Base-by-base conservation (phyloP, 345 rosid species). In the Excoecaria cochinchinensis region DNA sequence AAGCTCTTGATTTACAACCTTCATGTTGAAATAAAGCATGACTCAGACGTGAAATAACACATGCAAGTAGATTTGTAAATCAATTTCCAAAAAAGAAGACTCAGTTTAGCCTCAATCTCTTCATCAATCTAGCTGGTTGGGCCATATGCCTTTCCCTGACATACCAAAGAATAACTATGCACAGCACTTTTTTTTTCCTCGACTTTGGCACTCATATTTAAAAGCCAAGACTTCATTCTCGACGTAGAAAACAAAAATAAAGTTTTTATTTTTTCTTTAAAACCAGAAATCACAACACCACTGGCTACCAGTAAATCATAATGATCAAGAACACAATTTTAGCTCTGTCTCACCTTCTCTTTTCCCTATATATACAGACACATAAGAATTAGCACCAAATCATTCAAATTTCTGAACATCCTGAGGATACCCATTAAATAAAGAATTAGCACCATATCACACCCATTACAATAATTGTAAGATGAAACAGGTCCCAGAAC, bases 351-450 rank as follows among this genome's bases (percentile, higher is more conserved):
- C 16, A 17, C 55, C 0, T 61, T 24, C 44, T 13, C 42, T 61
- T 31, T 14, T 19, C 44, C 44, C 40, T 53, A 53, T 53, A 53
- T 31, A 31, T 31, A 31, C 31, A 31, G 31, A 31, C 5, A 4
- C 21, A 53, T 53, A 53, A 53, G 58, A 53, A 53, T 53, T 53
- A 53, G 19, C 58, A 53, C 58, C 4, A n/a, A 19, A 53, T 53
- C 58, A 53, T 53, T 53, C 58, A 53, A 53, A 14, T 53, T 53
- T 53, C 58, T 53, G 58, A 53, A 53, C n/a, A 53, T 53, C 58
- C 21, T 12, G 58, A 14, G 31, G 31, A 31, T 31, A 31, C 31
- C 2, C 31, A 31, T 31, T 31, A 31, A 31, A 31, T 31, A 31
- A 31, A 31, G 31, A 31, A 31, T 31, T 31, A 2, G 31, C 31